Conservation (phyloP, 208 protist species). For the Trypanosoma platydactyli region DNA sequence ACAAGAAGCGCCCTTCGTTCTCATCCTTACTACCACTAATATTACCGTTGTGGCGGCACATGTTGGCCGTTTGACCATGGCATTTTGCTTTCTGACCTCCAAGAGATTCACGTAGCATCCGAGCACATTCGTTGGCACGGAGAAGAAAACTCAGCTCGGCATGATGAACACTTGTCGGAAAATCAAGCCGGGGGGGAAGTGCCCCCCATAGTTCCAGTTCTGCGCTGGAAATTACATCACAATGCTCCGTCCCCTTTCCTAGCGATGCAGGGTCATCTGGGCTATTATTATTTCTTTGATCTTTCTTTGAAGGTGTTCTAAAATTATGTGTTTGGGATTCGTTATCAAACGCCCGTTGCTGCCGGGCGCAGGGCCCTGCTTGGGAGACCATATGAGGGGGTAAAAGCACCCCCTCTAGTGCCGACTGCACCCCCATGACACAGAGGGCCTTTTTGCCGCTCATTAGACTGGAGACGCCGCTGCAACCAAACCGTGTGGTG, state of each 20-base stretch:
- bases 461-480: constrained; percentile 49
- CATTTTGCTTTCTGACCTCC: constrained; percentile 1
- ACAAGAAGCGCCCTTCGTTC: background rate
- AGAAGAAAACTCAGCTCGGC: constrained; percentile 66
- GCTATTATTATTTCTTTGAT: constrained; percentile 5
- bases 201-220: no score
- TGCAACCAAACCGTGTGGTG: constrained; percentile 61
- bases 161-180: constrained; percentile 55
- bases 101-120: constrained; percentile 42
- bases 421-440: constrained; percentile 45
- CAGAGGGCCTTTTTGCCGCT: constrained; percentile 49
- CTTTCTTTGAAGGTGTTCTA: background rate
- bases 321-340: background rate
- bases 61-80: background rate
- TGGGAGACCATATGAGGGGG: constrained; percentile 60
- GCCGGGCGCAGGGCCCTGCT: constrained; percentile 37
- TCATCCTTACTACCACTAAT: constrained; percentile 1
- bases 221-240: no score
- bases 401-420: constrained; percentile 71
- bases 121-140: constrained; percentile 40
- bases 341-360: background rate
- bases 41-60: background rate
- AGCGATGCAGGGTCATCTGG: no score
- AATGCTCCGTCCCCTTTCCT: no score
- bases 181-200: constrained; percentile 74